These are phyloP conservation scores for Durio zibethinus DNA, from an alignment of 345 rosid species.

Conservation along the genomic window DNA sequence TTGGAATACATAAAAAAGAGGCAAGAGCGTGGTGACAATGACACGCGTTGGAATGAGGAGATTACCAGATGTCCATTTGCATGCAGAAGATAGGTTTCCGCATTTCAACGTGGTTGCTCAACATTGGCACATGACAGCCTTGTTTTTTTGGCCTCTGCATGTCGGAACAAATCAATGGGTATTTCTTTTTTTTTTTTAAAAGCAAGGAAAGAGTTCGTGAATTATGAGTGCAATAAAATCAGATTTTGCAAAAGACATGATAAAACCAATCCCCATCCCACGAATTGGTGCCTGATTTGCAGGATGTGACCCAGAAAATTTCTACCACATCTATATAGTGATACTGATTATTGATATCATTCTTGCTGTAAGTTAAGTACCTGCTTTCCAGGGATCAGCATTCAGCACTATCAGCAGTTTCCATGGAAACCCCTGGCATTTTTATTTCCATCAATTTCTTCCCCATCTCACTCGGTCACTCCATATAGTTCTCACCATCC, in stretches of 20 bases:
- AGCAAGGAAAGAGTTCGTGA: background rate
- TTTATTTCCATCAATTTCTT: no score
- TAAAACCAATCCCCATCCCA: background rate
- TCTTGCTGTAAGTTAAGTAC: background rate
- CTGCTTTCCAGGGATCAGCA: background rate
- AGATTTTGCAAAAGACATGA: background rate
- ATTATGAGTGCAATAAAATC: no score
- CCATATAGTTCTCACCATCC: background rate
- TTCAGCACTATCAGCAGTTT: no score
- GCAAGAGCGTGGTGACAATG: background rate
- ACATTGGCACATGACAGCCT: background rate
- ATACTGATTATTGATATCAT: no score
- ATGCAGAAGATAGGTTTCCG: constrained; percentile 8
- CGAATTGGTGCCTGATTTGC: background rate
- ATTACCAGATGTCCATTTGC: background rate
- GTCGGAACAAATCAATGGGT: background rate
- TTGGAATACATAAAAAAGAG: background rate
- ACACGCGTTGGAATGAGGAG: constrained; percentile 19
- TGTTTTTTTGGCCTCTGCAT: background rate
- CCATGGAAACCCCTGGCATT: background rate
- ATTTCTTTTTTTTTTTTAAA: background rate
- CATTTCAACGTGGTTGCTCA: constrained; percentile 9
- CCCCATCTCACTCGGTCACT: no score
- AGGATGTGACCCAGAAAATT: background rate
- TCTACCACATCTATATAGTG: background rate